Conservation (phyloP, 2,329 filamentous ascomycete genomes). For the Tricladium varicosporioides region DNA sequence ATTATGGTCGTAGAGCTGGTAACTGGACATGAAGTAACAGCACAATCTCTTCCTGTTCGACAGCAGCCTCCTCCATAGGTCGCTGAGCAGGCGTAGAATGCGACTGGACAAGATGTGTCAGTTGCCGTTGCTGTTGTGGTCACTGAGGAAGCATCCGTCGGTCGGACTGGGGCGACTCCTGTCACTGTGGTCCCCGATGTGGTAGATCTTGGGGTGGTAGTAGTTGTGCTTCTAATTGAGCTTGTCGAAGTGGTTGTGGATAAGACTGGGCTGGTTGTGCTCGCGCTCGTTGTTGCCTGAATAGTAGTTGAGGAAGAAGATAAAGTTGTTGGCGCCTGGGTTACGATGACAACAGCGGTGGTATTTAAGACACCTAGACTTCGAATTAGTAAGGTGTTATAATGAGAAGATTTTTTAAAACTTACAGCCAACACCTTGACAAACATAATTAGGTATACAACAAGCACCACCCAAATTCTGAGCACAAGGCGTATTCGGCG, state of each 20-base stretch:
- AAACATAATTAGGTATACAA: conserved; percentile 70
- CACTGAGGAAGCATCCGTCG: conserved; percentile 41
- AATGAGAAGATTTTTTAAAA: conserved; percentile 21
- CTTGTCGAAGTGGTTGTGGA: conserved; percentile 15
- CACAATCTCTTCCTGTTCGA: conserved; percentile 81
- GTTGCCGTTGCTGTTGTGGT: conserved; percentile 33
- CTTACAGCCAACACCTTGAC: conserved; percentile 66
- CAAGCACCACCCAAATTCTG: conserved; percentile 69
- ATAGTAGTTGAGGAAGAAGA: conserved; percentile 11
- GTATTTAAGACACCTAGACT: conserved; percentile 11
- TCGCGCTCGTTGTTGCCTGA: conserved; percentile 5
- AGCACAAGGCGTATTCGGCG: conserved; percentile 63
- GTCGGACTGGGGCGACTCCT: conserved; percentile 46
- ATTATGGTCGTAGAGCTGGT: conserved; percentile 62
- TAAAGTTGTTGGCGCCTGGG: neutral
- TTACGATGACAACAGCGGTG: conserved; percentile 2
- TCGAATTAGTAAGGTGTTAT: neutral
- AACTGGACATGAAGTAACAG: conserved; percentile 73
- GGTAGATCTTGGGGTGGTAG: conserved; percentile 32
- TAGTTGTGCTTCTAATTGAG: conserved; percentile 36
- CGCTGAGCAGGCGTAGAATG: conserved; percentile 88
- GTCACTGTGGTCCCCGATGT: conserved; percentile 33
- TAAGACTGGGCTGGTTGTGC: conserved; percentile 15
- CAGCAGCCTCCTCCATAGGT: conserved; percentile 83
- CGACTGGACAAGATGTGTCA: conserved; percentile 68